A percentile compares a stretch with the other conserved stretches of the same genome.
phyloP scores from a whole-genome alignment of 1,284 basidiomycete genomes.

The Ustilago xerochloae region DNA sequence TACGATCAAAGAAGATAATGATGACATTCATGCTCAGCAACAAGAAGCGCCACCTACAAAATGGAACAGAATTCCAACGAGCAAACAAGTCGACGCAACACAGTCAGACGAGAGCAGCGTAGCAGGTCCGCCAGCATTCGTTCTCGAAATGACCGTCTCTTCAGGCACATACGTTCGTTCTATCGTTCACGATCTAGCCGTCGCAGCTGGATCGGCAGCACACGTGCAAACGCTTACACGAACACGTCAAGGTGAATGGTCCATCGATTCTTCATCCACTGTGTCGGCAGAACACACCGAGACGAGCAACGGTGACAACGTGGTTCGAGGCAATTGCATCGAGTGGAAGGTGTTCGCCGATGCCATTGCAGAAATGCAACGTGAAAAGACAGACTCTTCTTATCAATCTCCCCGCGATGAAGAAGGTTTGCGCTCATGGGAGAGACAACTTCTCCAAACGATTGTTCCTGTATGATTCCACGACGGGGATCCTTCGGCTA shows the following conservation, averaged over 20 bases:
- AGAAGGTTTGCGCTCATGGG: constrained; percentile 53
- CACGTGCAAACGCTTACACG: constrained; percentile 64
- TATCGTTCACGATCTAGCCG: constrained; percentile 65
- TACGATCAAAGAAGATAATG: constrained; percentile 37
- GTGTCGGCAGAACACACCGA: not conserved
- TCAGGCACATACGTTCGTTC: constrained; percentile 67
- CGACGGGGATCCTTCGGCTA: not conserved
- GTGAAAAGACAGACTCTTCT: constrained; percentile 24
- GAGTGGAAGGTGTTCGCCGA: constrained; percentile 61
- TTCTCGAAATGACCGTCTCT: constrained; percentile 65
- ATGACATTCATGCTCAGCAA: not conserved
- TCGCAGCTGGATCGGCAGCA: constrained; percentile 57
- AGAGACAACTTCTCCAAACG: constrained; percentile 48
- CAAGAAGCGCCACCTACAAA: constrained; percentile 5
- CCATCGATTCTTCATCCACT: constrained; percentile 25
- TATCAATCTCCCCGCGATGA: constrained; percentile 34
- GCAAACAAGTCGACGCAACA: constrained; percentile 5
- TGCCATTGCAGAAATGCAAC: constrained; percentile 55
- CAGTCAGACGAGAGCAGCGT: constrained; percentile 6
- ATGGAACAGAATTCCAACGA: constrained; percentile 12
- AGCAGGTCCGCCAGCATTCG: constrained; percentile 52
- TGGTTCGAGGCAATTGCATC: constrained; percentile 58
- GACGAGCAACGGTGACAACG: not conserved
- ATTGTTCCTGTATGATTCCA: constrained; percentile 29
- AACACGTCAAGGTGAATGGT: constrained; percentile 64